A percentile compares a stretch with the other conserved stretches of the same genome.
phyloP scores from a whole-genome alignment of 1,284 basidiomycete genomes.

The Ceratobasidium theobromae region DNA sequence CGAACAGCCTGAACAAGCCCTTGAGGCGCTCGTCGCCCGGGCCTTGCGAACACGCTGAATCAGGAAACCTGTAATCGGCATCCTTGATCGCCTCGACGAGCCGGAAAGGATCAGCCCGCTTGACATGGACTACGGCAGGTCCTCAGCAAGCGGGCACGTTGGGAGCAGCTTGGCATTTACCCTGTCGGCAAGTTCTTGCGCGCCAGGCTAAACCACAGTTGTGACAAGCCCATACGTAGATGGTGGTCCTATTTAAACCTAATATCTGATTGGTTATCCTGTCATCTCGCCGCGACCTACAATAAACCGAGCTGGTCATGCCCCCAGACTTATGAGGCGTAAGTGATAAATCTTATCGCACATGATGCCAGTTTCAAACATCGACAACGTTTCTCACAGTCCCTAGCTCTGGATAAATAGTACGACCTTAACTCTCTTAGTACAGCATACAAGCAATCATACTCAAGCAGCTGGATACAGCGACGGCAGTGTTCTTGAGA shows the following conservation, averaged over 20 bases:
- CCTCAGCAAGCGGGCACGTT: constrained; percentile 60
- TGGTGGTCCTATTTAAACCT: too few relatives aligned
- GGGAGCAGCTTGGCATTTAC: constrained; percentile 78
- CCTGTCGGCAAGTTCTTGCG: constrained; percentile 73
- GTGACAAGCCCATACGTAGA: too few relatives aligned
- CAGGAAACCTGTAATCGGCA: constrained; percentile 55
- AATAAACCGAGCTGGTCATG: too few relatives aligned
- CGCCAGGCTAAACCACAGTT: constrained; percentile 30
- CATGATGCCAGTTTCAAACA: too few relatives aligned
- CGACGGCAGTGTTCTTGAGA: not conserved
- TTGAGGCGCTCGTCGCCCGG: constrained; percentile 78
- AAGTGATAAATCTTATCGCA: too few relatives aligned
- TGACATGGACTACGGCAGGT: constrained; percentile 48
- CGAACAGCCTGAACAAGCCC: constrained; percentile 84
- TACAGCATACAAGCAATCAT: not conserved
- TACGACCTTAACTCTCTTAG: too few relatives aligned
- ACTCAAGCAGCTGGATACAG: constrained; percentile 11
- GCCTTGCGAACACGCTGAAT: constrained; percentile 72
- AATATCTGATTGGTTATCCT: too few relatives aligned
- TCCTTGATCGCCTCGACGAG: constrained; percentile 76
- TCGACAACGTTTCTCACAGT: too few relatives aligned
- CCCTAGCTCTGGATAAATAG: too few relatives aligned
- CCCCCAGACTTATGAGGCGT: too few relatives aligned
- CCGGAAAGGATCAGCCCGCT: constrained; percentile 73
- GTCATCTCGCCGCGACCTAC: too few relatives aligned